Conservation (phyloP, 306 rosid genomes). For the Prunus davidiana region DNA sequence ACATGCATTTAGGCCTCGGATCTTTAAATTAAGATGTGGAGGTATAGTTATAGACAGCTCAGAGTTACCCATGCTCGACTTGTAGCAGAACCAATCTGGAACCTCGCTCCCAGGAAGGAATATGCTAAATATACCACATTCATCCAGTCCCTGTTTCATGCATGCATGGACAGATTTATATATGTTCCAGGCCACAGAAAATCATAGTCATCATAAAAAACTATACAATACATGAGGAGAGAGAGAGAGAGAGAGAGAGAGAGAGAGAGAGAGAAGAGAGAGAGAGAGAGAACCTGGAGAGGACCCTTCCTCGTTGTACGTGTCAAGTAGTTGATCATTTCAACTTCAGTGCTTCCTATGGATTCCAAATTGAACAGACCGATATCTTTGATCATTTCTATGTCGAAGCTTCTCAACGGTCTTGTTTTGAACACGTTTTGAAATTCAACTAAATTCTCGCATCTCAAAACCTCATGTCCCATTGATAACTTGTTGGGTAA, state of each 20-base stretch:
- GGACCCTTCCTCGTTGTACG: too few species aligned
- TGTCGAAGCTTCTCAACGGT: background rate
- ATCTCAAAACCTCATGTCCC: background rate
- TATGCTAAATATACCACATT: background rate
- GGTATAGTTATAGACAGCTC: background rate
- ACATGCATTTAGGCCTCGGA: slow-evolving; percentile 2
- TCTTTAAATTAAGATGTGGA: background rate
- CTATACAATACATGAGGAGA: too few species aligned
- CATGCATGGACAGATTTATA: background rate
- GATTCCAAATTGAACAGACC: background rate
- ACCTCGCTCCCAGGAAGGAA: background rate
- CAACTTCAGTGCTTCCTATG: background rate
- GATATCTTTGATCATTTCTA: background rate
- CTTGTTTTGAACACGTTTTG: background rate
- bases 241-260: too few species aligned
- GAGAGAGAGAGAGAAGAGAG: background rate
- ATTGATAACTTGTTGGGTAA: background rate
- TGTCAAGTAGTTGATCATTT: background rate
- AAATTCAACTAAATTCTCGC: background rate
- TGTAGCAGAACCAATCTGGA: background rate
- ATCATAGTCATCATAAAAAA: background rate
- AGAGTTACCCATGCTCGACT: background rate
- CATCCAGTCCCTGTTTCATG: background rate
- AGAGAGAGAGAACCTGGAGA: too few species aligned
- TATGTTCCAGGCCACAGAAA: background rate